Evolutionary conservation across 257 asterid species (phyloP).

Genomic region (Handroanthus guayacan): DNA sequence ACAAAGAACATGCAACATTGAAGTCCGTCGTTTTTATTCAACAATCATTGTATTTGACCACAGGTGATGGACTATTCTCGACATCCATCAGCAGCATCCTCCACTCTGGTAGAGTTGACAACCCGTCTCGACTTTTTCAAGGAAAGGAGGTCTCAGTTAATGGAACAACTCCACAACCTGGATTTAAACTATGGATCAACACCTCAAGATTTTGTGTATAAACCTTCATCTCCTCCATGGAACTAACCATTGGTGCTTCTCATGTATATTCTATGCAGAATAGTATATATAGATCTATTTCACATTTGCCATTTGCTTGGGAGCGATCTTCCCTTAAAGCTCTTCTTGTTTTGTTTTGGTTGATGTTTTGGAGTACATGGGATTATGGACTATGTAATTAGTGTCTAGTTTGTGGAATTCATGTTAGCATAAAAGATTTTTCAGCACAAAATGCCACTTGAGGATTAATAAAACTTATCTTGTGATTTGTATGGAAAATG

Average conservation of each 20-base stretch:
- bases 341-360: constrained; percentile 7
- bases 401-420: constrained; percentile 32
- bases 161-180: constrained; percentile 94
- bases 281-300: constrained; percentile 42
- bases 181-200: constrained; percentile 76
- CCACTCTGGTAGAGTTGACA: constrained; percentile 86
- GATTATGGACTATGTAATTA: constrained; percentile 40
- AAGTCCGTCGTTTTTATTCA: background rate
- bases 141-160: constrained; percentile 93
- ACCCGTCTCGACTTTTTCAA: constrained; percentile 96
- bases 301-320: constrained; percentile 30
- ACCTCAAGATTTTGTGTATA: constrained; percentile 70
- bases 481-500: constrained; percentile 22
- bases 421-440: constrained; percentile 9
- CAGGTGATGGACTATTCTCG: constrained; percentile 75
- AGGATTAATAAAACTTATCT: constrained; percentile 24
- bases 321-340: constrained; percentile 19
- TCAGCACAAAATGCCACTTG: background rate
- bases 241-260: constrained; percentile 46
- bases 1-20: background rate
- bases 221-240: constrained; percentile 87
- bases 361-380: constrained; percentile 18
- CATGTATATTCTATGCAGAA: constrained; percentile 41
- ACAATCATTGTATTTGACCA: constrained; percentile 4
- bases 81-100: constrained; percentile 73